phyloP scores from a whole-genome alignment of 106 monocot species.

The Cymbidium sinense region DNA sequence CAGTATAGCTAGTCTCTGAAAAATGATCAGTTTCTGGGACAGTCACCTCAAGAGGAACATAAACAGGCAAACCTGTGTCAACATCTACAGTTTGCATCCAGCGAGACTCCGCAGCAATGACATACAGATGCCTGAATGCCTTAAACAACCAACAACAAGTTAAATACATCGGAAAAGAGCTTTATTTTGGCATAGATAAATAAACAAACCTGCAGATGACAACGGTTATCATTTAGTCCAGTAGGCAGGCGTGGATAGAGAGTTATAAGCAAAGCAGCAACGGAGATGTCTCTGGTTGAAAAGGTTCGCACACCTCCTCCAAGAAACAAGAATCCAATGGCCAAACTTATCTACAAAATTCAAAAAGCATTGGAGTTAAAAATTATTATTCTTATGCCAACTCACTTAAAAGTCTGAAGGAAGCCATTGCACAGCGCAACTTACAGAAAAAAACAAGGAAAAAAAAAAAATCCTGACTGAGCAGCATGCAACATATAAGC shows the following conservation, averaged over 20 bases:
- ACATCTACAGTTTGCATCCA: conserved; percentile 94
- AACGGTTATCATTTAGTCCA: conserved; percentile 97
- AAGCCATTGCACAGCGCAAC: background rate
- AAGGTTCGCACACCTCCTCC: conserved; percentile 91
- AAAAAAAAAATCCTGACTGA: background rate
- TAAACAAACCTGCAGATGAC: conserved; percentile 76
- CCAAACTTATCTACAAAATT: conserved; percentile 74
- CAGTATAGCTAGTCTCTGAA: conserved; percentile 75
- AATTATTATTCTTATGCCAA: background rate
- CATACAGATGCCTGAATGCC: conserved; percentile 96
- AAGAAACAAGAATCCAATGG: conserved; percentile 93
- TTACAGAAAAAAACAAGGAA: background rate
- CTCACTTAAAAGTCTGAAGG: background rate
- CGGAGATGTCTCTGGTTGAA: conserved; percentile 81
- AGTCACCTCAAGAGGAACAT: conserved; percentile 84
- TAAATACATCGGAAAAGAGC: background rate
- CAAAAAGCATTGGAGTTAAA: background rate
- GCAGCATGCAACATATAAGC: background rate
- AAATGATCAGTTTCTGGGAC: conserved; percentile 68
- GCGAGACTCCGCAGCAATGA: conserved; percentile 86
- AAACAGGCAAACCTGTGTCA: conserved; percentile 86
- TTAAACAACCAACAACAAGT: conserved; percentile 16
- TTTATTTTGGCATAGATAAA: background rate
- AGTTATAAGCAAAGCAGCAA: conserved; percentile 85
- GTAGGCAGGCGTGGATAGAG: conserved; percentile 94